Percentiles rank a stretch among this genome's conserved stretches.
phyloP scores from a whole-genome alignment of 495 filamentous ascomycete species.

The Trichoderma reesei region DNA sequence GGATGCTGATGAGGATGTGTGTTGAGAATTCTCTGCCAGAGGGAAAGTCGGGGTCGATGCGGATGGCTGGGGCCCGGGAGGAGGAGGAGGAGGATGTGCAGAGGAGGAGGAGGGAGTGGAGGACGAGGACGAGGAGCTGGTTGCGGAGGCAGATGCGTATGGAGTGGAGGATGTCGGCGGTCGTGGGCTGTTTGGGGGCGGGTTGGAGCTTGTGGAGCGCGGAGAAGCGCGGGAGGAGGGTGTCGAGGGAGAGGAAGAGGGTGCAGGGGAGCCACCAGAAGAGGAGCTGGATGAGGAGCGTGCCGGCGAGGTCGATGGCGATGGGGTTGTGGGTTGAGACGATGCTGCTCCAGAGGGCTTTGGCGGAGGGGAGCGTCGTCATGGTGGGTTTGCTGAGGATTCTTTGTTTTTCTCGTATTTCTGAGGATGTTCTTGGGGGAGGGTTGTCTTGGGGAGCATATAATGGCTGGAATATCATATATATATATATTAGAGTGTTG shows the following conservation, averaged over 20 bases:
- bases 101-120: conserved; percentile 28
- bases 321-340: conserved; percentile 22
- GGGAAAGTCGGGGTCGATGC: conserved; percentile 27
- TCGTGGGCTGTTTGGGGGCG: conserved; percentile 38
- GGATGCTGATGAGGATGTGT: conserved; percentile 36
- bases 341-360: conserved; percentile 21
- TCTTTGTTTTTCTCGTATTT: too few species aligned
- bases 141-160: conserved; percentile 34
- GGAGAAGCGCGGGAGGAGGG: conserved; percentile 36
- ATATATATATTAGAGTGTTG: too few species aligned
- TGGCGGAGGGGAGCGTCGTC: not conserved
- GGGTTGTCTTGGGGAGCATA: too few species aligned
- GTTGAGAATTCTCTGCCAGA: conserved; percentile 22
- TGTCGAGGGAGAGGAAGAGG: conserved; percentile 34
- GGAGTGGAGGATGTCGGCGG: conserved; percentile 36
- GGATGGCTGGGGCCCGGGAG: conserved; percentile 34
- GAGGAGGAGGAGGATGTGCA: conserved; percentile 12
- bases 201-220: conserved; percentile 48
- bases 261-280: conserved; percentile 44
- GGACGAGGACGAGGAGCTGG: conserved; percentile 32
- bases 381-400: too few species aligned
- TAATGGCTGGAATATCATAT: too few species aligned
- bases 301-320: conserved; percentile 36
- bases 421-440: too few species aligned
- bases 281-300: conserved; percentile 34